Evolutionary conservation across 768 basidiomycete genomes (phyloP), one percentile per base, ranked within the genome.

Genomic region (Inosperma sp.): DNA sequence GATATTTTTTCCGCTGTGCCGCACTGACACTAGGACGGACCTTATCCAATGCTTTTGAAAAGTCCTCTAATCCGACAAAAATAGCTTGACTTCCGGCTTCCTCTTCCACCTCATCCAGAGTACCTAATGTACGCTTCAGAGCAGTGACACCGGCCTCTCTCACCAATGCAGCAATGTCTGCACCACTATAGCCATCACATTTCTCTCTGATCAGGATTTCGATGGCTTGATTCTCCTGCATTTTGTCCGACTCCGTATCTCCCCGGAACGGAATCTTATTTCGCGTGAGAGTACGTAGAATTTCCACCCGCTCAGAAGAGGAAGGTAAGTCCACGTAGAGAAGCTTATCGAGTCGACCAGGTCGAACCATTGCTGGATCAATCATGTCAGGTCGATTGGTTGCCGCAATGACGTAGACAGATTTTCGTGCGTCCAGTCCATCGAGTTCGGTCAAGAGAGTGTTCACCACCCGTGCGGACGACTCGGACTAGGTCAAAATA

Each of bases 341-440:
- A 5, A 95, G 77, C 65, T 96, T 96, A 71, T 96, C 94, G 9
- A 97, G 78, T 8, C 94, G 81, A 0, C 94, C 93, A 0, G 94
- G 94, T n/a, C 93, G 87, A 47, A 92, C 90, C 93, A 95, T 94
- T 6, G 94, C 93, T 1, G 93, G 94, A 62, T 97, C 93, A 53
- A 96, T 93, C 84, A 95, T 95, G 70, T 97, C 93, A 1, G 93
- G 93, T 10, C 93, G 77, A 67, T 95, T 97, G 25, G 93, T 96
- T 7, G 94, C 94, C 0, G 88, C 93, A 52, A 96, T 91, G 35
- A 97, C 93, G 60, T 93, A 94, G 52, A 96, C 91, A 33, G 80
- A 78, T 67, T 88, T 91, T 27, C 92, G 82, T 2, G 82, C 74
- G 53, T 93, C 90, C 21, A 97, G 83, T 0, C 93, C 93, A 56